Evolutionary conservation across 768 basidiomycete genomes (phyloP).

Genomic region (Podaxis mareebaensis): DNA sequence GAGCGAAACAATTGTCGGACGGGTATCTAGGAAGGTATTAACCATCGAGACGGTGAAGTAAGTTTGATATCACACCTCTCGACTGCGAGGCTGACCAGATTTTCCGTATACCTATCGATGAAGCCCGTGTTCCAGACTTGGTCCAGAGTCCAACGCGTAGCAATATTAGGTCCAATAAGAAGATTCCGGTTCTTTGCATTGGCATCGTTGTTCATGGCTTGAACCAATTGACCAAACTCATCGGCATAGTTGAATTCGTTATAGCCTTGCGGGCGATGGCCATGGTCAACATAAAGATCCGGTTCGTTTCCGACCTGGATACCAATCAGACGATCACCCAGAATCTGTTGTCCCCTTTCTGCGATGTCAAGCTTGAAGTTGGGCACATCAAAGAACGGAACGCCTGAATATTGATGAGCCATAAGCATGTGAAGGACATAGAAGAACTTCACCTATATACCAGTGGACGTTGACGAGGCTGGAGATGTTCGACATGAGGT

Average conservation of each 20-base stretch:
- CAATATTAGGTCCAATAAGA: conserved; percentile 60
- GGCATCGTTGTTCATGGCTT: conserved; percentile 42
- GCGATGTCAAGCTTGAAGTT: conserved; percentile 58
- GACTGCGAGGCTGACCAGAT: conserved; percentile 50
- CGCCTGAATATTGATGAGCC: conserved; percentile 31
- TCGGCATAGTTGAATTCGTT: conserved; percentile 45
- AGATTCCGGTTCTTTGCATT: conserved; percentile 38
- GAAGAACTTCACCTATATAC: conserved; percentile 31
- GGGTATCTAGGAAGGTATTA: conserved; percentile 50
- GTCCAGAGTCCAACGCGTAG: conserved; percentile 56
- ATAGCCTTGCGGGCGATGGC: conserved; percentile 41
- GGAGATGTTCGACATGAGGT: conserved; percentile 66
- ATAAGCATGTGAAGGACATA: not conserved
- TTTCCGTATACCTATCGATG: conserved; percentile 37
- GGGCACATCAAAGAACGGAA: conserved; percentile 70
- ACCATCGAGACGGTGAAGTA: conserved; percentile 23
- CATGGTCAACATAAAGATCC: conserved; percentile 47
- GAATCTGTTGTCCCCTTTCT: conserved; percentile 60
- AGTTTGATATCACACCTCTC: conserved; percentile 47
- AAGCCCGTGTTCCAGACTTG: conserved; percentile 58
- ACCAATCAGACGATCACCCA: conserved; percentile 68
- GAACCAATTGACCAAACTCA: conserved; percentile 53
- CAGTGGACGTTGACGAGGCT: conserved; percentile 61
- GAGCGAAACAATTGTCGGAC: conserved; percentile 59
- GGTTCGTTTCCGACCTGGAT: conserved; percentile 76